These are phyloP conservation scores for Nannizziopsis arthrosporioides DNA, from an alignment of 2,329 filamentous ascomycete species.

Conservation along the genomic window DNA sequence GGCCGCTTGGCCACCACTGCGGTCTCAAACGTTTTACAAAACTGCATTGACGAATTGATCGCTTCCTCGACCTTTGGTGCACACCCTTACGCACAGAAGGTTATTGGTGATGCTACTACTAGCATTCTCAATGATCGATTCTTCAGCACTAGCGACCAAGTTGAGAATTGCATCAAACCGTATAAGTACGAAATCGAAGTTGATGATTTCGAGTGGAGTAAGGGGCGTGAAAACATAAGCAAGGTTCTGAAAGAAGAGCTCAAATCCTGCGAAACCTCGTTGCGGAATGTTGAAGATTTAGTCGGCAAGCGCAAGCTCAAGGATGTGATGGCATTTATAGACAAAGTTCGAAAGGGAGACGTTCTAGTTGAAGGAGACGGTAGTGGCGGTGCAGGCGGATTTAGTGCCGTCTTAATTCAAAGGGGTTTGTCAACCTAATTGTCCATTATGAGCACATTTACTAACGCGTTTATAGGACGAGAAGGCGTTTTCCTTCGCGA, in stretches of 20 bases:
- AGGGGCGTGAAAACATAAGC: conserved; percentile 71
- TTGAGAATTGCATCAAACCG: conserved; percentile 97
- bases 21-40: conserved; percentile 75
- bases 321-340: conserved; percentile 84
- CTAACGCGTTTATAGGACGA: conserved; percentile 48
- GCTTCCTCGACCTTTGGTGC: conserved; percentile 70
- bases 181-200: conserved; percentile 98
- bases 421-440: conserved; percentile 50
- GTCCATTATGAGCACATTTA: not conserved
- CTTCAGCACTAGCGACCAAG: conserved; percentile 93
- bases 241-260: conserved; percentile 78
- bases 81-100: conserved; percentile 83
- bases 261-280: conserved; percentile 65
- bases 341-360: conserved; percentile 77
- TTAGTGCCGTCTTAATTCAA: conserved; percentile 72
- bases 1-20: conserved; percentile 86
- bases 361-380: conserved; percentile 74
- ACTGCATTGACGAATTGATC: conserved; percentile 68
- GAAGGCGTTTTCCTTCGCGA: conserved; percentile 92
- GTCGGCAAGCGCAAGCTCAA: conserved; percentile 74
- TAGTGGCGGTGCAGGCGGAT: conserved; percentile 77
- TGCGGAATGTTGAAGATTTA: conserved; percentile 60
- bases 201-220: conserved; percentile 76
- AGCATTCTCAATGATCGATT: conserved; percentile 87
- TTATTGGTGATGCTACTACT: conserved; percentile 83